These are phyloP conservation scores for Coffea canephora DNA, from an alignment of 257 asterid genomes.

Conservation along the genomic window DNA sequence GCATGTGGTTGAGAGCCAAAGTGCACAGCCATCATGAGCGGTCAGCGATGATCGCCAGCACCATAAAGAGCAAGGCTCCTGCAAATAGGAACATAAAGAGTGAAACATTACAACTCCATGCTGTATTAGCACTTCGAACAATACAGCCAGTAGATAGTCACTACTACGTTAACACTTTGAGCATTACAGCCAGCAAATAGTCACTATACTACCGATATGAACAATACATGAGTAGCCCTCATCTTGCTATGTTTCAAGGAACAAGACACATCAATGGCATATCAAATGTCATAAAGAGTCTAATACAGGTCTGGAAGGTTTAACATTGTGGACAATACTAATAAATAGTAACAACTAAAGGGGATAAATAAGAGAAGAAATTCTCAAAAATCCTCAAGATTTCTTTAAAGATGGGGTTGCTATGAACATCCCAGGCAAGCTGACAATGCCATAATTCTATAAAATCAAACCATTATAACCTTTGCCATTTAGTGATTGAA, in stretches of 20 bases:
- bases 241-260: neutral
- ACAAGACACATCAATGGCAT: neutral
- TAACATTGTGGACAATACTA: neutral
- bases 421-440: neutral
- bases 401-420: no score
- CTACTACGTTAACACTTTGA: neutral
- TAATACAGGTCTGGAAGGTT: neutral
- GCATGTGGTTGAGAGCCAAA: constrained; percentile 1
- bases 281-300: neutral
- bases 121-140: no score
- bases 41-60: constrained; percentile 21
- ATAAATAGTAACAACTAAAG: neutral
- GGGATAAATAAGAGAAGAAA: neutral
- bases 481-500: neutral
- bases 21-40: neutral
- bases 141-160: neutral
- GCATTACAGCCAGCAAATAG: neutral
- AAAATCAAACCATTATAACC: neutral
- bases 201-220: neutral
- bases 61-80: constrained; percentile 45
- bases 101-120: neutral
- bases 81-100: constrained; percentile 12
- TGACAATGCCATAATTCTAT: neutral
- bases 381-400: neutral
- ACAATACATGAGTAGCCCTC: neutral